phyloP scores from a whole-genome alignment of 345 rosid genomes.

The Schrenkiella parvula region DNA sequence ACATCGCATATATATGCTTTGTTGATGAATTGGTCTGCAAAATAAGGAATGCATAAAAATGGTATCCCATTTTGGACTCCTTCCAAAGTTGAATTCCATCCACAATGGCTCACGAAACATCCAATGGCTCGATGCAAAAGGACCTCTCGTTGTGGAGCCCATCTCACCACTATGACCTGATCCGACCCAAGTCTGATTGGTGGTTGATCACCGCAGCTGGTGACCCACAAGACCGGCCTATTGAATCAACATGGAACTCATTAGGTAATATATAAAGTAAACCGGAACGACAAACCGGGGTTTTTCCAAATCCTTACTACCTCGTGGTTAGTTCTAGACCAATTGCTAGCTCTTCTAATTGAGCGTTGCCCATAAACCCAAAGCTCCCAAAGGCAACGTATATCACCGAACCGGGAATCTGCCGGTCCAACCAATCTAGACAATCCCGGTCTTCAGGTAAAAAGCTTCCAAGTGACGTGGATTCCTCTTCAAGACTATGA shows the following conservation, averaged over 20 bases:
- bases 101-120: conserved; percentile 54
- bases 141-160: conserved; percentile 46
- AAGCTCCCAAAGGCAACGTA: conserved; percentile 46
- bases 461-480: conserved; percentile 30
- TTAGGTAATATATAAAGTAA: neutral
- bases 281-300: neutral
- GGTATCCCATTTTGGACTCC: conserved; percentile 49
- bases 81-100: conserved; percentile 64
- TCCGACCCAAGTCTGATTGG: neutral
- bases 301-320: neutral
- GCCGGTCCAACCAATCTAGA: conserved; percentile 36
- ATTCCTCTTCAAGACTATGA: neutral
- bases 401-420: conserved; percentile 31
- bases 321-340: conserved; percentile 33
- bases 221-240: conserved; percentile 35
- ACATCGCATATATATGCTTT: conserved; percentile 37
- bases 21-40: conserved; percentile 43
- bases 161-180: conserved; percentile 28
- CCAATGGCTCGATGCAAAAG: conserved; percentile 37
- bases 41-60: conserved; percentile 50
- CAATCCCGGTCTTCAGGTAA: conserved; percentile 37
- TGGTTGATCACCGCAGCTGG: conserved; percentile 1
- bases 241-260: neutral
- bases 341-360: conserved; percentile 37
- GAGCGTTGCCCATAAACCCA: conserved; percentile 21